phyloP scores from a whole-genome alignment of 306 rosid species.

The Ormosia semicastrata region DNA sequence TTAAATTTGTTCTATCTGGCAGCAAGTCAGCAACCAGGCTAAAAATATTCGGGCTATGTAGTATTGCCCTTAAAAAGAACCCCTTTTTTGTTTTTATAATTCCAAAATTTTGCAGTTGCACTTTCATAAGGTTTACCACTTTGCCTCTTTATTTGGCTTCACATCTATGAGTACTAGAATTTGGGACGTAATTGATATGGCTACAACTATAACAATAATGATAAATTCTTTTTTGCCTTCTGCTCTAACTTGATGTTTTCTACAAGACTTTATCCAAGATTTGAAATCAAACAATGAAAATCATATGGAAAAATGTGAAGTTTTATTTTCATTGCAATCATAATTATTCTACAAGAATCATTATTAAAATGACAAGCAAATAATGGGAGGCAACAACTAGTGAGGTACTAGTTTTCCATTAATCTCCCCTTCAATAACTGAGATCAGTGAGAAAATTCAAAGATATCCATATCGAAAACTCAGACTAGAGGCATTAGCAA shows the following conservation, averaged over 20 bases:
- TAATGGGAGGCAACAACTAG: not conserved
- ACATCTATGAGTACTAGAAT: too few species aligned
- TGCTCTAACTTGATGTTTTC: not conserved
- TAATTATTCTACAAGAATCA: not conserved
- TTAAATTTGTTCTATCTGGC: too few species aligned
- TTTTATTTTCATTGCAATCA: not conserved
- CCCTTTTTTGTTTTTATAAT: too few species aligned
- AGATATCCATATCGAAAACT: conserved; percentile 22
- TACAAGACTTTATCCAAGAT: not conserved
- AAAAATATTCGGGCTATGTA: too few species aligned
- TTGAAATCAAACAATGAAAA: not conserved
- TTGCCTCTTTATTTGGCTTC: too few species aligned
- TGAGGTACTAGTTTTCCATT: not conserved
- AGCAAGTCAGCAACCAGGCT: too few species aligned
- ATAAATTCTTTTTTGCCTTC: not conserved
- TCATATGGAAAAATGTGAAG: not conserved
- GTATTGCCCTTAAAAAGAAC: too few species aligned
- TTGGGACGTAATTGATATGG: too few species aligned
- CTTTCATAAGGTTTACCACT: too few species aligned
- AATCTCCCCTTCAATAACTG: not conserved
- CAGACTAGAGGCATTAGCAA: conserved; percentile 4
- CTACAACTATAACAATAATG: too few species aligned
- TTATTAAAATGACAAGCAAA: not conserved
- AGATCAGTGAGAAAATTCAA: not conserved
- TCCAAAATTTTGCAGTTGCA: too few species aligned